Evolutionary conservation across 2,329 filamentous ascomycete species (phyloP).

Genomic region (Aspergillus jensenii): DNA sequence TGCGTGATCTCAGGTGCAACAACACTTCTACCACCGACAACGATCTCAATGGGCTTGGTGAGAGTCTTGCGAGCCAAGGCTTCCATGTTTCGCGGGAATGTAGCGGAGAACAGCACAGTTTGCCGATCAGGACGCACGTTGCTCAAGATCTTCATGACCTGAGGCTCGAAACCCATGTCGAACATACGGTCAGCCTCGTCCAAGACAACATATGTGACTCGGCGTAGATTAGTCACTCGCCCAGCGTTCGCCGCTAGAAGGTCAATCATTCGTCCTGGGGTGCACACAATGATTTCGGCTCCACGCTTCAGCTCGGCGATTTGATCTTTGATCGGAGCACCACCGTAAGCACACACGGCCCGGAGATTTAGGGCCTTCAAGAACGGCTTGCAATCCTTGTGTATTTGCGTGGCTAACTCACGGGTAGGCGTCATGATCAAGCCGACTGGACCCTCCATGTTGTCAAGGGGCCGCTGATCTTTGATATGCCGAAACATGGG

Average conservation of each 20-base stretch:
- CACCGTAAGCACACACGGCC: slow-evolving; percentile 90
- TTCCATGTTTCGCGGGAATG: slow-evolving; percentile 92
- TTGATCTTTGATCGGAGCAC: slow-evolving; percentile 93
- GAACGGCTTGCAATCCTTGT: slow-evolving; percentile 92
- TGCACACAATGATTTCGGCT: slow-evolving; percentile 92
- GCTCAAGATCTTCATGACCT: slow-evolving; percentile 93
- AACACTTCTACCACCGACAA: slow-evolving; percentile 78
- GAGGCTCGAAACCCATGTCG: slow-evolving; percentile 98
- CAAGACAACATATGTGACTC: slow-evolving; percentile 90
- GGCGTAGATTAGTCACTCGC: slow-evolving; percentile 84
- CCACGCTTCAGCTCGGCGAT: slow-evolving; percentile 95
- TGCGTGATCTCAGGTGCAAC: slow-evolving; percentile 77
- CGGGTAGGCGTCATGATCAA: slow-evolving; percentile 92
- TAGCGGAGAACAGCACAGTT: slow-evolving; percentile 93
- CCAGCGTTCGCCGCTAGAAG: slow-evolving; percentile 89
- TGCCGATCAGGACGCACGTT: slow-evolving; percentile 91
- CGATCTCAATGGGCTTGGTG: slow-evolving; percentile 82
- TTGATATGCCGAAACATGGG: slow-evolving; percentile 99
- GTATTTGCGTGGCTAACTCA: slow-evolving; percentile 91
- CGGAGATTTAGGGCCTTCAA: slow-evolving; percentile 81
- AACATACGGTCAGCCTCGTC: slow-evolving; percentile 99
- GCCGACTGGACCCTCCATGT: slow-evolving; percentile 82
- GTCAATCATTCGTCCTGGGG: slow-evolving; percentile 93
- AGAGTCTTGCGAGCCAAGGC: slow-evolving; percentile 85
- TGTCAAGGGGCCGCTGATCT: slow-evolving; percentile 79